Conservation (phyloP, 306 rosid genomes). For the Begonia loranthoides region DNA sequence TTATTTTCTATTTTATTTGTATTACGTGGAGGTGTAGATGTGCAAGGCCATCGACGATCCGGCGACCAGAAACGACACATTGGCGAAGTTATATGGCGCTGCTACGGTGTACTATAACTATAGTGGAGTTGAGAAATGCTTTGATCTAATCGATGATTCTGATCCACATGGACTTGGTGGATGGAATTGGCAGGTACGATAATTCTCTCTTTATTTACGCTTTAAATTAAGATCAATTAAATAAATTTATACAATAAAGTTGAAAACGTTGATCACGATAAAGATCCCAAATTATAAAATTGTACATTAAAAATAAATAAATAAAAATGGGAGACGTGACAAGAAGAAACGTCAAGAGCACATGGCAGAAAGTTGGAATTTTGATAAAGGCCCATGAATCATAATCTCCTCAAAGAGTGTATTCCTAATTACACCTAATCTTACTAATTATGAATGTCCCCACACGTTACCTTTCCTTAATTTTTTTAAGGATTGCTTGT, state of each 20-base stretch:
- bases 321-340: neutral
- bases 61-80: constrained; percentile 23
- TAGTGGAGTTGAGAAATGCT: constrained; percentile 44
- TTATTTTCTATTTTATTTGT: too few species aligned
- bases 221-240: neutral
- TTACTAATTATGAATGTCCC: too few species aligned
- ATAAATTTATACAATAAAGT: neutral
- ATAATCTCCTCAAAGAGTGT: too few species aligned
- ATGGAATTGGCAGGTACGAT: constrained; percentile 78
- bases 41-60: constrained; percentile 60
- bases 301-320: too few species aligned
- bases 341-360: too few species aligned
- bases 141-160: constrained; percentile 38
- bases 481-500: too few species aligned
- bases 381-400: too few species aligned
- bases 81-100: constrained; percentile 51
- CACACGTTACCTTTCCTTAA: too few species aligned
- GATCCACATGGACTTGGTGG: constrained; percentile 73
- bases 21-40: constrained; percentile 28
- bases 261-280: neutral
- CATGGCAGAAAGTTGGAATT: too few species aligned
- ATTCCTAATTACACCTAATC: too few species aligned
- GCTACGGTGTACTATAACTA: constrained; percentile 52
- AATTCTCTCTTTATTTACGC: neutral
- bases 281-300: too few species aligned